Evolutionary conservation across 2,329 filamentous ascomycete genomes (phyloP).

Genomic region (Huntiella bhutanensis): DNA sequence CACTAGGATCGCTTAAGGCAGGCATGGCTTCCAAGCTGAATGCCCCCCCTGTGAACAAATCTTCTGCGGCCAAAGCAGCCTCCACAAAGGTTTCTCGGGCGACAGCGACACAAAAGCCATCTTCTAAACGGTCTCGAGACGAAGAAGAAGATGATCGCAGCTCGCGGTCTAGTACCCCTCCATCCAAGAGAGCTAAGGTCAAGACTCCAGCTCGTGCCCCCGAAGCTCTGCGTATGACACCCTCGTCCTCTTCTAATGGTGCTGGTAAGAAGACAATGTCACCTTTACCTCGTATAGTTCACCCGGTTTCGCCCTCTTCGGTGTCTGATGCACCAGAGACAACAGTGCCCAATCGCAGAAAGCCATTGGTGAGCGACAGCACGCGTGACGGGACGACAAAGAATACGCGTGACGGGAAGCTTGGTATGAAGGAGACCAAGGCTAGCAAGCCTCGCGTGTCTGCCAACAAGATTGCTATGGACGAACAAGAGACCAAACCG

Average conservation of each 20-base stretch:
- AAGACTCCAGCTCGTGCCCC: constrained; percentile 18
- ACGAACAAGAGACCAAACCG: constrained; percentile 13
- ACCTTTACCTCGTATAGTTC: neutral
- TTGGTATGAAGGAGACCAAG: constrained; percentile 6
- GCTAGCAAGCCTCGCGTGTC: constrained; percentile 12
- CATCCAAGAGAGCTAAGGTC: constrained; percentile 38
- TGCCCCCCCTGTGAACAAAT: constrained; percentile 14
- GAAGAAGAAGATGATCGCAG: constrained; percentile 34
- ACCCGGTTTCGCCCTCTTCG: constrained; percentile 5
- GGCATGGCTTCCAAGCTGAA: neutral
- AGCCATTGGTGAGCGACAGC: constrained; percentile 11
- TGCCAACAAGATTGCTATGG: constrained; percentile 12
- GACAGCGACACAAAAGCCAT: constrained; percentile 14
- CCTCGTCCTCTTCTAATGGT: constrained; percentile 5
- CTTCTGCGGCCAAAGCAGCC: constrained; percentile 13
- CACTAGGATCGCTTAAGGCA: neutral
- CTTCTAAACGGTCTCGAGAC: constrained; percentile 32
- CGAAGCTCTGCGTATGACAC: constrained; percentile 5
- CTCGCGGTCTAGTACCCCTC: constrained; percentile 38
- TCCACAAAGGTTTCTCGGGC: constrained; percentile 2
- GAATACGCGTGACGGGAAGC: neutral
- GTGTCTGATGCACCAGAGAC: constrained; percentile 6
- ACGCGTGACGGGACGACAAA: neutral
- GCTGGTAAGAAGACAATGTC: constrained; percentile 3
- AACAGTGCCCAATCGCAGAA: constrained; percentile 16